phyloP scores from a whole-genome alignment of 768 basidiomycete species.

The Panaeolus papilionaceus region DNA sequence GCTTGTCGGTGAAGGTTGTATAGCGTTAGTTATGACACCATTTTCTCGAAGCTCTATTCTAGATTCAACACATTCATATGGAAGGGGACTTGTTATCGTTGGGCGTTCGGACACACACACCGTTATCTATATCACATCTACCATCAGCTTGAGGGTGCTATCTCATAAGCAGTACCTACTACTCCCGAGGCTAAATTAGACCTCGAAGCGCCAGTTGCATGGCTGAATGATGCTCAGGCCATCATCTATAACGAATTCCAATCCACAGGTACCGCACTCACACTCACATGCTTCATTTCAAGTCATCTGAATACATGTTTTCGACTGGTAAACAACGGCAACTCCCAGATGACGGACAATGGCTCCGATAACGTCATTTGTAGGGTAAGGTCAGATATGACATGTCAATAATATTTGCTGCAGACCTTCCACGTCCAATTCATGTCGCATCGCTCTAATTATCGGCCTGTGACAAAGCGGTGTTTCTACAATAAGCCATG shows the following conservation, averaged over 20 bases:
- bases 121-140: conserved; percentile 10
- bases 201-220: conserved; percentile 3
- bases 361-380: background rate
- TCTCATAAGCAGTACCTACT: background rate
- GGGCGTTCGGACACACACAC: background rate
- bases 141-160: background rate
- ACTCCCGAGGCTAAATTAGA: background rate
- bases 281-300: background rate
- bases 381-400: background rate
- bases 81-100: background rate
- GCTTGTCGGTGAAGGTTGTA: background rate
- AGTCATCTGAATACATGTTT: background rate
- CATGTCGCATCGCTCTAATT: background rate
- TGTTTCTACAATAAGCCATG: background rate
- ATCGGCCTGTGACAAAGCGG: conserved; percentile 10
- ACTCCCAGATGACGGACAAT: background rate
- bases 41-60: background rate
- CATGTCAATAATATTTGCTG: background rate
- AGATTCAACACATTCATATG: background rate
- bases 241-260: background rate
- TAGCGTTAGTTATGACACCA: background rate
- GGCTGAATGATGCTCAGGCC: background rate
- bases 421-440: background rate
- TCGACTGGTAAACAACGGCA: background rate
- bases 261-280: background rate